These are phyloP conservation scores for Metschnikowia colocasiae DNA, from an alignment of 805 yeast species.

Conservation along the genomic window DNA sequence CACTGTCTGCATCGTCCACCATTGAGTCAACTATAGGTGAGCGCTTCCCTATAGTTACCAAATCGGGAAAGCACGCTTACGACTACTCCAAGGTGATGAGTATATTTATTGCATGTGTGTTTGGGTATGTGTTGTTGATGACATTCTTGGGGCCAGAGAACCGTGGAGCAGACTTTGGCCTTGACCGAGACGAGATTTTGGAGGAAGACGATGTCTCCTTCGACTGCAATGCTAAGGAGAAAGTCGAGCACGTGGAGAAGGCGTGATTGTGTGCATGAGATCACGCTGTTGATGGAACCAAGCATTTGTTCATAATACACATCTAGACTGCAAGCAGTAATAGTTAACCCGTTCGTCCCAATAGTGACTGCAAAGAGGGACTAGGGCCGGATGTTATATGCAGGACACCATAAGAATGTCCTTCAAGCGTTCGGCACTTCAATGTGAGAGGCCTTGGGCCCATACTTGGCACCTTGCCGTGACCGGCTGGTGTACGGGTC, in stretches of 20 bases:
- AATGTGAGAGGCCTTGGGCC: too few relatives aligned
- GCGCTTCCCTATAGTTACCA: constrained; percentile 47
- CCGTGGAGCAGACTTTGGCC: constrained; percentile 19
- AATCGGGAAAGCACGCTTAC: constrained; percentile 26
- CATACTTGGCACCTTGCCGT: too few relatives aligned
- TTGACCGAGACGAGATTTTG: constrained; percentile 15
- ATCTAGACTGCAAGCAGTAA: too few relatives aligned
- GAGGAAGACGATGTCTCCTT: constrained; percentile 9
- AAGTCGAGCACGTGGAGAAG: neutral
- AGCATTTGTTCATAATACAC: too few relatives aligned
- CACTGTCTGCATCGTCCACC: constrained; percentile 67
- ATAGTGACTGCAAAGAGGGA: too few relatives aligned
- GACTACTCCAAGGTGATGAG: constrained; percentile 73
- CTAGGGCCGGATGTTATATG: too few relatives aligned
- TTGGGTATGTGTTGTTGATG: constrained; percentile 47
- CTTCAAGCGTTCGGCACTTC: too few relatives aligned
- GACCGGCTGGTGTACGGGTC: too few relatives aligned
- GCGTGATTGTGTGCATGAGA: neutral
- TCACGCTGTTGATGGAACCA: too few relatives aligned
- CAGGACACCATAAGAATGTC: too few relatives aligned
- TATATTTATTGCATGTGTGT: constrained; percentile 63
- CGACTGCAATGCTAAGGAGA: constrained; percentile 34
- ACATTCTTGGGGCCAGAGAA: constrained; percentile 57
- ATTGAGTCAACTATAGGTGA: constrained; percentile 64
- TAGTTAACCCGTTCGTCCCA: too few relatives aligned